These are phyloP conservation scores for Ogataea naganishii DNA, from an alignment of 805 yeast species.

Conservation along the genomic window DNA sequence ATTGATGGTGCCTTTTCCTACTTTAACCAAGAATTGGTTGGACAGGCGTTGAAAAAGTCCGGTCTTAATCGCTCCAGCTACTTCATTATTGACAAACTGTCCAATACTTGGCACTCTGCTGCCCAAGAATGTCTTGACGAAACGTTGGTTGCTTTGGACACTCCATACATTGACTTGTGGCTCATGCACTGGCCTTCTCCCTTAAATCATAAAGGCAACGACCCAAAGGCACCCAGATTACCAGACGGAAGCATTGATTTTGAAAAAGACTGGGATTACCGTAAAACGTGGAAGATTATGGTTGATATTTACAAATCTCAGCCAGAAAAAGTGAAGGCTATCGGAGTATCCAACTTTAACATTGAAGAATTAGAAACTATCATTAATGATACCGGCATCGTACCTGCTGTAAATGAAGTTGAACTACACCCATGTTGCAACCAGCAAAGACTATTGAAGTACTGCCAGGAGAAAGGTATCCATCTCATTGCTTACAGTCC, in stretches of 20 bases:
- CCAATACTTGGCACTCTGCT: constrained; percentile 19
- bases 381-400: constrained; percentile 23
- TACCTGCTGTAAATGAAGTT: constrained; percentile 36
- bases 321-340: constrained; percentile 32
- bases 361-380: constrained; percentile 23
- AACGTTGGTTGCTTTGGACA: constrained; percentile 26
- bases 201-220: constrained; percentile 15
- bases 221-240: constrained; percentile 17
- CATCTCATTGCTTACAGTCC: constrained; percentile 33
- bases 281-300: constrained; percentile 58
- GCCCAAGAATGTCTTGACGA: constrained; percentile 26
- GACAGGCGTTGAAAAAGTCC: constrained; percentile 24
- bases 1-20: constrained; percentile 34
- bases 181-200: constrained; percentile 40
- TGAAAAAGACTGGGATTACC: constrained; percentile 35
- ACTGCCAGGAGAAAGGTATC: constrained; percentile 21
- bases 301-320: constrained; percentile 55
- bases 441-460: constrained; percentile 24
- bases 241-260: constrained; percentile 14
- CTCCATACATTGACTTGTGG: constrained; percentile 36
- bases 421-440: constrained; percentile 36
- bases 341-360: constrained; percentile 37
- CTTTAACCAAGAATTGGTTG: constrained; percentile 32
- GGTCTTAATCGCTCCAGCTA: constrained; percentile 7
- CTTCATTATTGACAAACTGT: constrained; percentile 10